Evolutionary conservation across 768 basidiomycete genomes (phyloP).

Genomic region (Phylloporus sp.): DNA sequence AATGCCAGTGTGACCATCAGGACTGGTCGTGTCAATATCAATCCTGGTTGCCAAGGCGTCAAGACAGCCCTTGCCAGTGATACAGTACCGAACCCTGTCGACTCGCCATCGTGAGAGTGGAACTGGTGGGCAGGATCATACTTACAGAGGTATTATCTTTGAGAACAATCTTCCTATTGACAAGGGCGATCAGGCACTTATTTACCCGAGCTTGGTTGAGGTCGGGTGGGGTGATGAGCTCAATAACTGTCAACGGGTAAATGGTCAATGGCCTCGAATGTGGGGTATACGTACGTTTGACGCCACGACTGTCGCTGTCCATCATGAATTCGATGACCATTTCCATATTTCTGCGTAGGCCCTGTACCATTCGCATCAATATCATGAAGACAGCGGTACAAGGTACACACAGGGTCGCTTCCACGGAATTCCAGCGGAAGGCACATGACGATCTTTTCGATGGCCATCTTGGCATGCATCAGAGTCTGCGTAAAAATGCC

Average conservation of each 20-base stretch:
- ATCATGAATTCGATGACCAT: constrained; percentile 73
- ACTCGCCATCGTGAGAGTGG: background rate
- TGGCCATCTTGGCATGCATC: constrained; percentile 39
- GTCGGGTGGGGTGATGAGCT: constrained; percentile 75
- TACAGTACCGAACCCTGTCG: constrained; percentile 62
- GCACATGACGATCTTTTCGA: constrained; percentile 69
- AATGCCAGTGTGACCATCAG: too few relatives aligned
- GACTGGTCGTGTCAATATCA: too few relatives aligned
- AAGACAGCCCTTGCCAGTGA: constrained; percentile 59
- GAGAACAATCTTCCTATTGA: constrained; percentile 77
- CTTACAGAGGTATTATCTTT: constrained; percentile 68
- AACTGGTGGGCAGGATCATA: background rate
- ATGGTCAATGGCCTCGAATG: background rate
- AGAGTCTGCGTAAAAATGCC: background rate
- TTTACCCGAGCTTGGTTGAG: constrained; percentile 89
- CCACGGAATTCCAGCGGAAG: constrained; percentile 91
- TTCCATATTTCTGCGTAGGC: constrained; percentile 75
- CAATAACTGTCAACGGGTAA: constrained; percentile 51
- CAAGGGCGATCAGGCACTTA: constrained; percentile 88
- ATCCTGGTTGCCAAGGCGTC: too few relatives aligned
- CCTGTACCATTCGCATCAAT: constrained; percentile 36
- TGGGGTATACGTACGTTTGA: constrained; percentile 50
- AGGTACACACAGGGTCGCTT: constrained; percentile 68
- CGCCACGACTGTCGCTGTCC: constrained; percentile 54
- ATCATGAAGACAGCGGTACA: background rate